Conservation (phyloP, 306 rosid species). For the Sicyos baderoa region DNA sequence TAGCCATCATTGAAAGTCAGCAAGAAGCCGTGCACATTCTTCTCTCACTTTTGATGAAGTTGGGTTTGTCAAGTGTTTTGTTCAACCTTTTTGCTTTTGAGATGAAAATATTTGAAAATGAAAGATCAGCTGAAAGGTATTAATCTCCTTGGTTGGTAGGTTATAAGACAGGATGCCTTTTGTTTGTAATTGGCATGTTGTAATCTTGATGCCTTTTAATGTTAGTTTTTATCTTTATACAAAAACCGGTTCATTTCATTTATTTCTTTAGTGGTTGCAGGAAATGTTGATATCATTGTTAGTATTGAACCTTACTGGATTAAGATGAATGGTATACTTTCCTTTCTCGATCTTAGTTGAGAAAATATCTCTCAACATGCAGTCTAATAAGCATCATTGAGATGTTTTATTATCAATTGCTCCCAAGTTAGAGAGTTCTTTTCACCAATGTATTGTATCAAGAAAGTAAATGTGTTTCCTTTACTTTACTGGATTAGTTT, state of each 20-base stretch:
- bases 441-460: background rate
- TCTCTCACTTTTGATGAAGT: constrained; percentile 58
- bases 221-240: background rate
- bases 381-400: background rate
- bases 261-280: background rate
- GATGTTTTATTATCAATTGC: background rate
- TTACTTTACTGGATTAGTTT: too few species aligned
- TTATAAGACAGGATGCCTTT: background rate
- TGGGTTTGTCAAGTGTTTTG: constrained; percentile 65
- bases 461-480: background rate
- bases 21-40: constrained; percentile 47
- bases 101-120: constrained; percentile 43
- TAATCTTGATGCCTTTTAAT: constrained; percentile 10
- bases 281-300: background rate
- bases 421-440: background rate
- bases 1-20: constrained; percentile 61
- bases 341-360: background rate
- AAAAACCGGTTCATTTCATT: background rate
- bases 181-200: background rate
- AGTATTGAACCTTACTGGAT: constrained; percentile 4
- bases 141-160: background rate
- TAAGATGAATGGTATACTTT: background rate
- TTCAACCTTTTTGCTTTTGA: constrained; percentile 59
- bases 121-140: constrained; percentile 72
- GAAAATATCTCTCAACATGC: background rate